Conservation (phyloP, 495 filamentous ascomycete genomes). For the Podospora didyma region DNA sequence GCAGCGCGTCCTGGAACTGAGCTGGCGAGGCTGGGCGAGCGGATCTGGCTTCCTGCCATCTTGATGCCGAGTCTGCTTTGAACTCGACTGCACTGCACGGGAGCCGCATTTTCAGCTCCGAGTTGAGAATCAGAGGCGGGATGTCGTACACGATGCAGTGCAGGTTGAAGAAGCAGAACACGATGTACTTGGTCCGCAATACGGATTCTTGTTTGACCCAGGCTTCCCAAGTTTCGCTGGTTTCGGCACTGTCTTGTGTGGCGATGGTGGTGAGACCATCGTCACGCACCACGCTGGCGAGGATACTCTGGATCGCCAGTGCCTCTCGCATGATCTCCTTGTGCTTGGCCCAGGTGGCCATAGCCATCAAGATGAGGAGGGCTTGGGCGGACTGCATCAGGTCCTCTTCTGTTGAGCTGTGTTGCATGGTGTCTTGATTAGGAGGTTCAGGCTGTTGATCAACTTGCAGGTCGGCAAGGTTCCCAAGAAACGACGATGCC, state of each 20-base stretch:
- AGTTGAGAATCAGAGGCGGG: constrained; percentile 49
- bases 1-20: constrained; percentile 2
- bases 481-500: too few relatives aligned
- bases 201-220: constrained; percentile 49
- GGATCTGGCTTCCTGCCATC: constrained; percentile 34
- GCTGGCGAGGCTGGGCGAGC: not conserved
- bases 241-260: not conserved
- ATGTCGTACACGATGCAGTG: constrained; percentile 54
- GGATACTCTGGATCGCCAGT: constrained; percentile 5
- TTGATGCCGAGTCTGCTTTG: constrained; percentile 43
- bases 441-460: too few relatives aligned
- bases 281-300: constrained; percentile 8
- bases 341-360: constrained; percentile 10
- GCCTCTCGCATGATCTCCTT: constrained; percentile 2
- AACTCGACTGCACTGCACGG: constrained; percentile 50
- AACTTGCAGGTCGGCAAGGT: too few relatives aligned
- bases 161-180: constrained; percentile 53
- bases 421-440: not conserved
- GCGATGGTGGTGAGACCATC: constrained; percentile 14
- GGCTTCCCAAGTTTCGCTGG: constrained; percentile 37
- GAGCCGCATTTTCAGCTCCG: constrained; percentile 47
- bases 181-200: constrained; percentile 48
- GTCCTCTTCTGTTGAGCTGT: not conserved
- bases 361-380: constrained; percentile 11
- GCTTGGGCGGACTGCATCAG: constrained; percentile 11